Base-by-base conservation (phyloP, 192 early-diverging fungal species). In the Radiomyces spectabilis region DNA sequence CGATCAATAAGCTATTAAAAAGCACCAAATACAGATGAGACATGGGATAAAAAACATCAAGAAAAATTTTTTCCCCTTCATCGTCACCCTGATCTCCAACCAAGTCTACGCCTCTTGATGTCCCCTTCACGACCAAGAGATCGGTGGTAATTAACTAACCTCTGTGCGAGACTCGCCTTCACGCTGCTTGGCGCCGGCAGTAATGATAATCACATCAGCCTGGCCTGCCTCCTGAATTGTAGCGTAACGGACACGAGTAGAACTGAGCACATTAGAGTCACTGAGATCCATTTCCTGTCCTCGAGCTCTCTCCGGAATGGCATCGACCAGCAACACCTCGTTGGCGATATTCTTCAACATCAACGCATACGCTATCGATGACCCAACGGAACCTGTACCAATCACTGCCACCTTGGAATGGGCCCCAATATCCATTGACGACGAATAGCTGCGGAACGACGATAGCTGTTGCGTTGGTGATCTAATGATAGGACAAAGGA, bases 271-370 rank as follows among this genome's bases (percentile, higher is more conserved):
- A 40, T 85, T 75, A 4, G 86, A 84, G 53, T 93, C 90, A 49
- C 79, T 76, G 18, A 93, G 77, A 77, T 93, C 90, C n/a, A 91
- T 69, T 0, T 82, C 84, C 70, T 93, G 87, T 19, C 85, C 90
- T 46, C 75, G 50, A 31, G 80, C 85, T 18, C 73, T 70, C 56
- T 89, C 81, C 4, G 71, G 60, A 19, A 73, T 75, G 15, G 82
- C 74, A 57, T 91, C 88, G 40, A 86, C 83, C 26, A 91, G 55
- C n/a, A 91, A 55, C 39, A 91, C 71, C 55, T 87, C 84, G 7
- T 81, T 85, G 2, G 78, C 68, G 24, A 91, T 77, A 19, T 79
- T 74, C 50, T 80, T 80, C 56, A 86, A 69, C 25, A 88, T 72
- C 26, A 82, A 68, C 8, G 88, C 83, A 57, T 83, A 88, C 4